Evolutionary conservation across 2,329 filamentous ascomycete genomes (phyloP), one percentile per base, ranked within the genome.

Genomic region (Pseudogymnoascus sp.): DNA sequence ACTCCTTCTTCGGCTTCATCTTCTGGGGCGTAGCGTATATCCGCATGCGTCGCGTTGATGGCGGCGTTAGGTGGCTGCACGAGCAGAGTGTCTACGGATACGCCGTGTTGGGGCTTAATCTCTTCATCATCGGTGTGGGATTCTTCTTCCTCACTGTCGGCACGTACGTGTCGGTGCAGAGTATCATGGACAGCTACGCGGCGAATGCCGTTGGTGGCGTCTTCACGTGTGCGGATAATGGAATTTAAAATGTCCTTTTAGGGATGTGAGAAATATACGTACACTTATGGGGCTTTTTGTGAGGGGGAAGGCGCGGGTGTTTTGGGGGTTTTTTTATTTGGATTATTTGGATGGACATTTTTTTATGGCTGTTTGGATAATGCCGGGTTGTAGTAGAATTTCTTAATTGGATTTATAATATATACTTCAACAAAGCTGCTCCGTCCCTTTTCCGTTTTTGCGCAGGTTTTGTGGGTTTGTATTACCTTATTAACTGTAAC

Each of bases 1-100:
- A 96, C 76, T 93, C 89, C 62, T 93, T 92, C 81, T 93, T 93
- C 70, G 93, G 93, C 24, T 97, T 96, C 80, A 96, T 96, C 72
- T 97, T 96, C 80, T 97, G 90, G 90, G 90, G 89, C 11, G 83
- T 91, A 1, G 90, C 89, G 0, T 93, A 91, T 72, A 83, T 92
- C 71, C 84, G 89, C 63, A 90, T 93, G 89, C 82, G 89, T 59
- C 78, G 78, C 19, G 88, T 83, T 1, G 88, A 90, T 66, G 81
- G 84, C 37, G 80, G 82, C 6, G 72, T 81, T 2, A 76, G 78
- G 0, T 73, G 72, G 71, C 33, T 74, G 4, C 60, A 63, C 8
- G 68, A 72, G 28, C 66, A 70, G 24, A 68, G 69, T 2, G 16
- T 63, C 3, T 67, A 74, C 41, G 81, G 82, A 37, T 80, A 78